Conservation (phyloP, 768 basidiomycete genomes). For the Termitomyces sp. region DNA sequence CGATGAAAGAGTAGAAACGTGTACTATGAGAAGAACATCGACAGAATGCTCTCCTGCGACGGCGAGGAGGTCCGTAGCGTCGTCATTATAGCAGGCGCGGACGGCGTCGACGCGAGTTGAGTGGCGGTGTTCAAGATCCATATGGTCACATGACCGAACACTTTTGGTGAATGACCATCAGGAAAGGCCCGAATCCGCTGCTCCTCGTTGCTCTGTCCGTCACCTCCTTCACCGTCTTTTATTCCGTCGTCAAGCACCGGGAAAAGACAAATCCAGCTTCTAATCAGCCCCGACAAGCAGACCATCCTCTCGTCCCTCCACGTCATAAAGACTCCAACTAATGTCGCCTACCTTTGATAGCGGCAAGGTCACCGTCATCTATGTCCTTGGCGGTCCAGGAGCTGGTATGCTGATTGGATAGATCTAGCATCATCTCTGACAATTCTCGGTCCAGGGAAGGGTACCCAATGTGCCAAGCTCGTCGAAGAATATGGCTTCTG, state of each 20-base stretch:
- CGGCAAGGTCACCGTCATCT: conserved; percentile 80
- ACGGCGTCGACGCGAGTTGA: conserved; percentile 59
- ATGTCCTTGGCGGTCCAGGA: conserved; percentile 95
- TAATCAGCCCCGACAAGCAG: conserved; percentile 52
- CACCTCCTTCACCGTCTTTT: conserved; percentile 57
- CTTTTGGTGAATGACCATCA: conserved; percentile 15
- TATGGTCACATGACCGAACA: conserved; percentile 21
- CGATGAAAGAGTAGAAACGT: conserved; percentile 18
- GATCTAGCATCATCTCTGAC: conserved; percentile 5
- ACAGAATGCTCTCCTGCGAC: conserved; percentile 72
- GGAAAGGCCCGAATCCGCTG: conserved; percentile 58
- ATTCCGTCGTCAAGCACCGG: conserved; percentile 48
- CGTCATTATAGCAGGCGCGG: conserved; percentile 58
- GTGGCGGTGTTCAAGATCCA: conserved; percentile 62
- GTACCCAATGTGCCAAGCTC: conserved; percentile 87
- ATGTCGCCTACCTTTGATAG: conserved; percentile 59
- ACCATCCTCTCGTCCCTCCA: conserved; percentile 65
- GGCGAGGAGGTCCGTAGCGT: conserved; percentile 67
- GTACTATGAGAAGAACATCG: conserved; percentile 62
- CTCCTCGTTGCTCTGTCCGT: conserved; percentile 53
- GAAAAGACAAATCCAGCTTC: conserved; percentile 60
- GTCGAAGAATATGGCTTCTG: conserved; percentile 84
- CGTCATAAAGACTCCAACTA: conserved; percentile 36
- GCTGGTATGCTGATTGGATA: conserved; percentile 52
- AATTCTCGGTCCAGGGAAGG: conserved; percentile 73